Base-by-base conservation (phyloP, 2,329 filamentous ascomycete species). In the Volutella citrinella region DNA sequence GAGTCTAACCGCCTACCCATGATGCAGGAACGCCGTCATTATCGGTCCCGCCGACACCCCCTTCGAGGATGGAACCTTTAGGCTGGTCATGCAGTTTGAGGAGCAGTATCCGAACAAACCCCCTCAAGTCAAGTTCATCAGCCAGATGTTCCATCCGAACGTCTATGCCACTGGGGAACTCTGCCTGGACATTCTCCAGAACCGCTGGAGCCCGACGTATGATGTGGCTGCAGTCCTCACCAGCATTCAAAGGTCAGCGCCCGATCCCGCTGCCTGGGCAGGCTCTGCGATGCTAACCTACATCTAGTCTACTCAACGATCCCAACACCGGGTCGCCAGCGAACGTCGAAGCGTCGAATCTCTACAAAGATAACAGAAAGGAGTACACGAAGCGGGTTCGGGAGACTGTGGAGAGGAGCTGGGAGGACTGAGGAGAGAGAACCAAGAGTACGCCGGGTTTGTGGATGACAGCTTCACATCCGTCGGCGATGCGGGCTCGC, bases 91-190 rank as follows among this genome's bases (percentile, higher is more conserved):
- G 91, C 89, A 96, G 59, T 98, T 98, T 53, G 93, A 97, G 60
- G 93, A 98, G 64, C 90, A 95, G 57, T 98, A 98, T 55, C 93
- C 93, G 19, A 98, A 97, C 69, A 97, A 97, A 63, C 93, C 93
- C 6, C 93, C 93, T 0, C 86, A 89, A 20, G 93, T 97, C 67
- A 97, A 97, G 60, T 98, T 98, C 63, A 95, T 98, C 61, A 95
- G 87, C 64, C 82, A 93, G 62, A 98, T 98, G 93, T 98, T 98
- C 65, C 93, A 98, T 55, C 93, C 93, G 13, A 98, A 98, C 58
- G 93, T 98, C 37, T 98, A 98, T 61, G 90, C 87, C 33, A 97
- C 90, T 0, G 93, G 93, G 42, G 93, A 98, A 69, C 75, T 98
- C 31, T 98, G 93, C 59, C 69, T 98, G 48, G 93, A 98, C 59